Percentiles rank a stretch among this genome's conserved stretches.
Conservation (phyloP, 805 yeast species). For the Diddensiella caesifluorescens region DNA sequence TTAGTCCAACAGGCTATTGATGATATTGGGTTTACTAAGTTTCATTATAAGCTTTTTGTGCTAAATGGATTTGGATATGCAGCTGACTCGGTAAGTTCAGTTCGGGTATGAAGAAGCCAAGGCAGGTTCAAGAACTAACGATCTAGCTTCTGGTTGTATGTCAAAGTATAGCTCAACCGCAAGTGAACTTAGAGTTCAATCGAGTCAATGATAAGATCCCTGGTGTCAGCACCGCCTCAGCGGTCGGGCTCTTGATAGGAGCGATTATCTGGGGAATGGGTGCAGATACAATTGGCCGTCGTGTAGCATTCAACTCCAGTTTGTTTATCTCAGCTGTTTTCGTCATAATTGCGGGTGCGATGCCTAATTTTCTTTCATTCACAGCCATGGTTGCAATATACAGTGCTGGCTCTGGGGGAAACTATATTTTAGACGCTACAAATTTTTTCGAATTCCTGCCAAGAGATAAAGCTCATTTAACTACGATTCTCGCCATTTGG, state of each 20-base stretch:
- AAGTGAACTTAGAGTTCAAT: constrained; percentile 45
- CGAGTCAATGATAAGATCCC: constrained; percentile 35
- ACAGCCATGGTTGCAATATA: constrained; percentile 42
- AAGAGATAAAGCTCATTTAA: constrained; percentile 42
- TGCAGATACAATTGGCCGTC: constrained; percentile 51
- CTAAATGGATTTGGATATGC: constrained; percentile 54
- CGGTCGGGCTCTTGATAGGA: constrained; percentile 50
- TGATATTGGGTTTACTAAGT: constrained; percentile 56
- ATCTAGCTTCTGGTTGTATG: constrained; percentile 40
- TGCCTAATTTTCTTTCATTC: constrained; percentile 44
- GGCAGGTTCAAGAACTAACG: neutral
- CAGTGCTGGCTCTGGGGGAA: constrained; percentile 46
- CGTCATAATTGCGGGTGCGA: constrained; percentile 51
- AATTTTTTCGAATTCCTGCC: constrained; percentile 52
- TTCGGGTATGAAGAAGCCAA: too few relatives aligned
- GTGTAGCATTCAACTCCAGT: constrained; percentile 46
- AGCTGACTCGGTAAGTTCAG: constrained; percentile 38
- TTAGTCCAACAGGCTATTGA: constrained; percentile 51
- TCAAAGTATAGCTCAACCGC: constrained; percentile 43
- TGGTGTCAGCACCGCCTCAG: constrained; percentile 41
- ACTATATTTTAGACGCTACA: constrained; percentile 49
- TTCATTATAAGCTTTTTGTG: constrained; percentile 44
- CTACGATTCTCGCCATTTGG: constrained; percentile 50
- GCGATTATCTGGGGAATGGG: constrained; percentile 51
- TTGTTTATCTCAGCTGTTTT: constrained; percentile 44